Evolutionary conservation across 306 rosid species (phyloP).

Genomic region (Begonia masoniana): DNA sequence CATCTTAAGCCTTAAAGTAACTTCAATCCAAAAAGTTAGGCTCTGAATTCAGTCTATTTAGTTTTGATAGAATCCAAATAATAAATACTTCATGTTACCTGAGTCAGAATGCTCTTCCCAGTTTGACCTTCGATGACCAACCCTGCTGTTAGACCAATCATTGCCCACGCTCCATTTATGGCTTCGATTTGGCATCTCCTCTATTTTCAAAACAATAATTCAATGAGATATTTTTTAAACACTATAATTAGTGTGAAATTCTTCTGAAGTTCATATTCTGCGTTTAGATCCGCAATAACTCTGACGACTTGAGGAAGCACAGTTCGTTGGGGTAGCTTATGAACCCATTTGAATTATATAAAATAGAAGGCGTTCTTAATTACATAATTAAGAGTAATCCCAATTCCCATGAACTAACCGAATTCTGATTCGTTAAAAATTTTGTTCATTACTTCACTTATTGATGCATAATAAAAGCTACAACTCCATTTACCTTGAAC

Average conservation of each 20-base stretch:
- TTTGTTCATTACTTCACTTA: background rate
- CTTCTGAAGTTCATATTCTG: background rate
- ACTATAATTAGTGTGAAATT: background rate
- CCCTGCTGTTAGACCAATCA: slow-evolving; percentile 84
- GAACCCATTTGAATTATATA: too few species aligned
- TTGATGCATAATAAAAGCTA: background rate
- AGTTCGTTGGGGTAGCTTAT: too few species aligned
- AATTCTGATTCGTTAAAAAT: too few species aligned
- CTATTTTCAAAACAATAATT: slow-evolving; percentile 30
- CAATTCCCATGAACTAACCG: too few species aligned
- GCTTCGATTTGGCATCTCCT: slow-evolving; percentile 81
- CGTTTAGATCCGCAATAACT: too few species aligned
- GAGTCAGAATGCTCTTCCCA: slow-evolving; percentile 57
- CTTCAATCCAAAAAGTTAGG: background rate
- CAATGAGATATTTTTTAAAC: background rate
- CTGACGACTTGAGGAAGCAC: too few species aligned
- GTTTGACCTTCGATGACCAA: slow-evolving; percentile 75
- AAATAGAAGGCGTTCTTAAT: too few species aligned
- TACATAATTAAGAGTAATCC: too few species aligned
- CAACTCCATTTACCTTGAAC: slow-evolving; percentile 40
- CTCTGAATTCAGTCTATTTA: too few species aligned
- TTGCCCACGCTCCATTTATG: slow-evolving; percentile 95
- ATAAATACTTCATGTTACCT: slow-evolving; percentile 31
- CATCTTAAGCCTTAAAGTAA: background rate
- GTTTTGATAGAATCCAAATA: background rate